Evolutionary conservation across 331 rosid species (phyloP).

Genomic region (Malus hybrid): DNA sequence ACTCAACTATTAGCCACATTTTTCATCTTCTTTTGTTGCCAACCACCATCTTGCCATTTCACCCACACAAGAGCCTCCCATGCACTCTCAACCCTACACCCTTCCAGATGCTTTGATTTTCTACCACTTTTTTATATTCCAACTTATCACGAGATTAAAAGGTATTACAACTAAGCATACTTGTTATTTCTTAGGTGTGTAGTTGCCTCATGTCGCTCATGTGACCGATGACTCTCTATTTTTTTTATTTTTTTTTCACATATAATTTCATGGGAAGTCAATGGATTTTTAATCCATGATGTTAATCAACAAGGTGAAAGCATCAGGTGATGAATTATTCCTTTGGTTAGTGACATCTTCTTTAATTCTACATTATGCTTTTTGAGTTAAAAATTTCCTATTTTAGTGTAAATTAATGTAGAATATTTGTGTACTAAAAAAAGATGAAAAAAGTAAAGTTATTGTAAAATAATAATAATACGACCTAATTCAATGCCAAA

Average conservation of each 20-base stretch:
- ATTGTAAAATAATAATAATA: too few relatives aligned
- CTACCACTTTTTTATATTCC: neutral
- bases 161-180: neutral
- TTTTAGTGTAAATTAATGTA: too few relatives aligned
- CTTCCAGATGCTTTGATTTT: neutral
- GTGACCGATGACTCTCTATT: neutral
- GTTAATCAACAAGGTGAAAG: neutral
- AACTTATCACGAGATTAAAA: neutral
- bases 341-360: neutral
- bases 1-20: neutral
- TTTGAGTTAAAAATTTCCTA: accelerated
- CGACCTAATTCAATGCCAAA: neutral
- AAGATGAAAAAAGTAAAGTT: neutral
- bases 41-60: neutral
- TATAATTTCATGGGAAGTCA: neutral
- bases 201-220: neutral
- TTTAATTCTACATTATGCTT: too few relatives aligned
- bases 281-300: neutral
- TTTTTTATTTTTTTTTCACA: neutral
- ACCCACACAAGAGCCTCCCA: neutral
- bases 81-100: neutral
- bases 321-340: neutral
- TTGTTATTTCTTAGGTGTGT: neutral
- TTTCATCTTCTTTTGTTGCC: neutral
- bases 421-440: too few relatives aligned